Evolutionary conservation across 2,329 filamentous ascomycete genomes (phyloP).

Genomic region (Stagonosporopsis vannaccii): DNA sequence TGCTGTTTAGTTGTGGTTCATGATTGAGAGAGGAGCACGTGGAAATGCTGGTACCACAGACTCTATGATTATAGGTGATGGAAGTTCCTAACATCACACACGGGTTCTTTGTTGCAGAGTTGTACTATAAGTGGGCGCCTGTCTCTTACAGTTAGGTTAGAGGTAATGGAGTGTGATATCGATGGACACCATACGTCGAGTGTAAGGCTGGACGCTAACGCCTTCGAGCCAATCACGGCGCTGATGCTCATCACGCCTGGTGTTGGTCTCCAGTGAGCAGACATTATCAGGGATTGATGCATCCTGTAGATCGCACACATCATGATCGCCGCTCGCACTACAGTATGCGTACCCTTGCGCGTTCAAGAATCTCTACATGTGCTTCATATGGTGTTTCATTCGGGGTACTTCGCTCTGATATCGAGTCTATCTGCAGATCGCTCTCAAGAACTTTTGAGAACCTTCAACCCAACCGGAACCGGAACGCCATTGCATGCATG

Average conservation of each 20-base stretch:
- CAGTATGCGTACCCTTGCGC: neutral
- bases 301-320: neutral
- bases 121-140: neutral
- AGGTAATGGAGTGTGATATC: neutral
- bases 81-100: constrained; percentile 2
- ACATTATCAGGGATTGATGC: neutral
- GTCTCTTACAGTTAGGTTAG: neutral
- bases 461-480: constrained; percentile 26
- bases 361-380: neutral
- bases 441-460: constrained; percentile 34
- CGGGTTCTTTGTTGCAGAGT: too few relatives aligned
- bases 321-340: neutral
- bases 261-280: neutral
- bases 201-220: constrained; percentile 9
- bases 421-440: constrained; percentile 23
- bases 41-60: neutral
- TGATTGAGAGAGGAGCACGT: neutral
- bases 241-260: neutral
- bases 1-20: neutral
- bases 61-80: neutral
- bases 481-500: constrained; percentile 51
- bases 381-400: constrained; percentile 9
- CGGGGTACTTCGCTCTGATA: constrained; percentile 18
- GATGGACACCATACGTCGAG: neutral
- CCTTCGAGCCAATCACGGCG: neutral